These are phyloP conservation scores for Rhizomucor miehei DNA, from an alignment of 371 early-diverging fungal genomes.

Conservation along the genomic window DNA sequence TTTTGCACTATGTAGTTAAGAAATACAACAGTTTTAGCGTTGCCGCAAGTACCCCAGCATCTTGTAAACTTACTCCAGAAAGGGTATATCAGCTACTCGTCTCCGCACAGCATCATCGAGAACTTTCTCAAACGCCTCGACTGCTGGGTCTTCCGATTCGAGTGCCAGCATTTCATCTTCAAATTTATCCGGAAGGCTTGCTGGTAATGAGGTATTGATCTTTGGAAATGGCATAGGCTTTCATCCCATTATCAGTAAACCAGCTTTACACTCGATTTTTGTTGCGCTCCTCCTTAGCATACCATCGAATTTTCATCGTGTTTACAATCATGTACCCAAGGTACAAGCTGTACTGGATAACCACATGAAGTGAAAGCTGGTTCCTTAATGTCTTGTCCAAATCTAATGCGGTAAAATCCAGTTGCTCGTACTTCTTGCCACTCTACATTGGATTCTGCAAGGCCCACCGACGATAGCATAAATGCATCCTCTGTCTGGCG, in stretches of 20 bases:
- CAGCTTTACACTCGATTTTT: neutral
- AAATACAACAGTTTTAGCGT: neutral
- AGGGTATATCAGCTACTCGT: conserved; percentile 58
- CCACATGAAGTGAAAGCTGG: neutral
- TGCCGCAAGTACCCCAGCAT: neutral
- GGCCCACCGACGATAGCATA: conserved; percentile 57
- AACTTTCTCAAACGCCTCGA: conserved; percentile 32
- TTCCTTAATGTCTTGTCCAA: conserved; percentile 13
- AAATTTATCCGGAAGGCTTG: conserved; percentile 1
- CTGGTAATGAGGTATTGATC: conserved; percentile 43
- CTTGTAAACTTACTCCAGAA: conserved; percentile 5
- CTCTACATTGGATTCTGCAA: conserved; percentile 11
- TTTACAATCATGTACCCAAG: conserved; percentile 25
- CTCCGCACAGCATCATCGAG: conserved; percentile 54
- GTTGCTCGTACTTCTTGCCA: conserved; percentile 75
- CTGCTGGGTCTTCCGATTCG: conserved; percentile 26
- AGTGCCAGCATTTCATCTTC: conserved; percentile 22
- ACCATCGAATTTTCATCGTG: too few relatives aligned
- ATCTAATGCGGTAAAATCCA: conserved; percentile 61
- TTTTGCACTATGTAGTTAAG: neutral
- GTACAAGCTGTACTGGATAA: conserved; percentile 15
- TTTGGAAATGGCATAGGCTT: conserved; percentile 46
- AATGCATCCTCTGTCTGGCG: conserved; percentile 33
- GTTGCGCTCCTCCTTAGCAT: neutral
- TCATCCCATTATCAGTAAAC: too few relatives aligned